Conservation (phyloP, 441 rosid genomes). For the Erysimum cheiri region DNA sequence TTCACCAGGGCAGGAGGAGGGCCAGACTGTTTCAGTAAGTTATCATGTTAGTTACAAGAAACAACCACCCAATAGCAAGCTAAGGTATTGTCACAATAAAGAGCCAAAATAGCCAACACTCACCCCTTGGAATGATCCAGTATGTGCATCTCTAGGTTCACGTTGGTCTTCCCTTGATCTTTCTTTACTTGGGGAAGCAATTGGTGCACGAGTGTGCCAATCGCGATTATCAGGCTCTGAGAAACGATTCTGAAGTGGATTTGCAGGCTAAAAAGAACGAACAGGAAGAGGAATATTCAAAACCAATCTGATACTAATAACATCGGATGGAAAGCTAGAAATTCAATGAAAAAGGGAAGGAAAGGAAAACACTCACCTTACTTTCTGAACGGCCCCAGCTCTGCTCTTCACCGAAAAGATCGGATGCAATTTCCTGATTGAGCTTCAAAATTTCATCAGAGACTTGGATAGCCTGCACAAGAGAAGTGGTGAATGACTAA, state of each 20-base stretch:
- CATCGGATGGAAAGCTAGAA: background rate
- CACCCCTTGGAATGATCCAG: slow-evolving; percentile 66
- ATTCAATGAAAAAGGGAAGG: background rate
- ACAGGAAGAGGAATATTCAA: background rate
- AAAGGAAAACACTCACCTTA: slow-evolving; percentile 55
- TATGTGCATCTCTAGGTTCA: slow-evolving; percentile 57
- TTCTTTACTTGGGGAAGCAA: slow-evolving; percentile 68
- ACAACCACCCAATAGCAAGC: slow-evolving; percentile 11
- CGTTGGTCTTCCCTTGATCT: slow-evolving; percentile 65
- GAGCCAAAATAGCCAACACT: slow-evolving; percentile 10
- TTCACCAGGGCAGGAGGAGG: slow-evolving; percentile 68
- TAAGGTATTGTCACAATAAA: slow-evolving; percentile 8
- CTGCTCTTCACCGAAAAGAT: slow-evolving; percentile 79
- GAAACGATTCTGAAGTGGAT: slow-evolving; percentile 65
- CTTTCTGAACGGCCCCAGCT: slow-evolving; percentile 69
- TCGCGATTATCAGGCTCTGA: slow-evolving; percentile 90
- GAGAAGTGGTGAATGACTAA: background rate
- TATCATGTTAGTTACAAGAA: slow-evolving; percentile 26
- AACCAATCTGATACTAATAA: background rate
- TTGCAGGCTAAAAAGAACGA: slow-evolving; percentile 49
- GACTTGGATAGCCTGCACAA: slow-evolving; percentile 55
- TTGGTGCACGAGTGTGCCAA: slow-evolving; percentile 80
- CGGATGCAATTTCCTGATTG: slow-evolving; percentile 67
- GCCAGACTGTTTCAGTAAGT: slow-evolving; percentile 60
- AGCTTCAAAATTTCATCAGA: slow-evolving; percentile 68